Evolutionary conservation across 2,329 filamentous ascomycete species (phyloP).

Genomic region (Penicillium sp.): DNA sequence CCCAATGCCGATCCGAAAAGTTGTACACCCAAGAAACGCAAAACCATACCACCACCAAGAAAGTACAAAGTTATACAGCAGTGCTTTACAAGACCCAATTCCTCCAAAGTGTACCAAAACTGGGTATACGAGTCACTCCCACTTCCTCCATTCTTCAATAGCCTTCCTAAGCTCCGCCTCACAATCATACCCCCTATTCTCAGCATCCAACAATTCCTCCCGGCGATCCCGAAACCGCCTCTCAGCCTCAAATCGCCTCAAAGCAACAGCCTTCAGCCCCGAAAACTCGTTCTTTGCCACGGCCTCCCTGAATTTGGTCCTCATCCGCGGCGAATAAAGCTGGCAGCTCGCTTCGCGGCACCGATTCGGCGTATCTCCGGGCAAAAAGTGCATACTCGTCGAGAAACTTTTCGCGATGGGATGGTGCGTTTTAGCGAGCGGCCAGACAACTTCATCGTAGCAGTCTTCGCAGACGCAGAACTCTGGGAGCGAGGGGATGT

Average conservation of each 20-base stretch:
- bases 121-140: slow-evolving; percentile 44
- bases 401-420: slow-evolving; percentile 66
- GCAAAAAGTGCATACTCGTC: slow-evolving; percentile 57
- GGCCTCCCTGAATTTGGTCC: slow-evolving; percentile 67
- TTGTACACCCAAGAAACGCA: not conserved
- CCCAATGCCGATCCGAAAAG: not conserved
- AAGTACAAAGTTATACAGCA: slow-evolving; percentile 1
- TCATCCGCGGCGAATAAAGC: slow-evolving; percentile 78
- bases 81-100: not conserved
- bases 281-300: slow-evolving; percentile 66
- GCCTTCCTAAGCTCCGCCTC: slow-evolving; percentile 50
- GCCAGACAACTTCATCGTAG: slow-evolving; percentile 76
- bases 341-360: slow-evolving; percentile 61
- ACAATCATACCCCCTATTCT: slow-evolving; percentile 57
- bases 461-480: slow-evolving; percentile 87
- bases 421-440: slow-evolving; percentile 56
- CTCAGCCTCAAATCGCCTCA: slow-evolving; percentile 59
- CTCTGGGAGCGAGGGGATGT: slow-evolving; percentile 70
- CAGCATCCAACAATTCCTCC: slow-evolving; percentile 55
- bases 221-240: slow-evolving; percentile 58
- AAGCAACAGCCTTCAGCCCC: slow-evolving; percentile 63
- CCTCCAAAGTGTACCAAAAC: not conserved
- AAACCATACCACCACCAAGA: not conserved
- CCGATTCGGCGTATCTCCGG: slow-evolving; percentile 46
- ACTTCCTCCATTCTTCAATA: slow-evolving; percentile 53